These are phyloP conservation scores for Rhazya stricta DNA, from an alignment of 257 asterid species.

Conservation along the genomic window DNA sequence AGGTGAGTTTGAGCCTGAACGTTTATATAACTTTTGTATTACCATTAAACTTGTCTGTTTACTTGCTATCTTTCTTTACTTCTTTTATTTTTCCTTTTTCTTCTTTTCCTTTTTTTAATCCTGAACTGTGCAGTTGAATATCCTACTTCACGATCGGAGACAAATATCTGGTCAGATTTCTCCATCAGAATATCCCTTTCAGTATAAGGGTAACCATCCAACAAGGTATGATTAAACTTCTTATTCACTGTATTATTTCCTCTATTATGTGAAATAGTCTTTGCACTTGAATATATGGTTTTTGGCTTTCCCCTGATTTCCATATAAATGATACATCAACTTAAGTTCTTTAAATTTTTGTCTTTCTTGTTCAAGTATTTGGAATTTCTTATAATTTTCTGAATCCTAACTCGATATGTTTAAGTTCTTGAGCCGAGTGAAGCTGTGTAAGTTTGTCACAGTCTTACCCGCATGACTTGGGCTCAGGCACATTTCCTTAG, in stretches of 20 bases:
- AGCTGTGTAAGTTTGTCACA: neutral
- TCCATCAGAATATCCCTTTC: constrained; percentile 28
- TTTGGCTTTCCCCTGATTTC: neutral
- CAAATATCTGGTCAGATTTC: constrained; percentile 63
- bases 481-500: neutral
- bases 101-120: neutral
- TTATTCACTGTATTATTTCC: neutral
- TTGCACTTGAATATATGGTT: neutral
- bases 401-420: neutral
- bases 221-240: constrained; percentile 32
- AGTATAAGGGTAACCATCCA: constrained; percentile 18
- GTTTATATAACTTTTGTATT: constrained; percentile 9
- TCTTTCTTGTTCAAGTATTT: neutral
- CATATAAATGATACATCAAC: neutral
- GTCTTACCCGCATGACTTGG: neutral
- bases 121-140: constrained; percentile 45
- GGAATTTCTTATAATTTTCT: neutral
- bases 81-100: constrained; percentile 7
- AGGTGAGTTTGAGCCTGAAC: constrained; percentile 42
- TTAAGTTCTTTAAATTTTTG: neutral
- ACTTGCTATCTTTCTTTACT: constrained; percentile 4
- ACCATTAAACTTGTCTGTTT: constrained; percentile 2
- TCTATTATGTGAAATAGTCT: neutral
- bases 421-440: neutral
- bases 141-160: constrained; percentile 59